Base-by-base conservation (phyloP, 495 filamentous ascomycete genomes). In the Penicillium ochrochloron region DNA sequence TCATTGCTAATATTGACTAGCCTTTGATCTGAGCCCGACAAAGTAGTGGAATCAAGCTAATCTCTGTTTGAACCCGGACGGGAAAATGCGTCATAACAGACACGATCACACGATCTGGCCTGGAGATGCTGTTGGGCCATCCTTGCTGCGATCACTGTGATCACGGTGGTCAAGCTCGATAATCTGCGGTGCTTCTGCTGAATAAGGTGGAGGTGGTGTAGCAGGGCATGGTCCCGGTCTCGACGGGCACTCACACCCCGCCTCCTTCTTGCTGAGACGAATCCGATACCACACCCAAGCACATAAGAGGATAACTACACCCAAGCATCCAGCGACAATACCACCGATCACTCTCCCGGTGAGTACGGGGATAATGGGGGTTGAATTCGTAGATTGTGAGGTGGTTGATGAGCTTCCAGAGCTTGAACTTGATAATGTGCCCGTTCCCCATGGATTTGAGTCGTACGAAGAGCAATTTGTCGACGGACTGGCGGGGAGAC, bases 131-230 rank as follows among this genome's bases (percentile, higher is more conserved):
- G 25, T n/a, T 39, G 54, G 21, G 8, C 25, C 51, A 27, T 62
- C 51, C 37, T 55, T 62, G 27, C 29, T 25, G 53, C 19, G 17
- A 34, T n/a, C 25, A 27, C 25, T 27, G 25, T 4, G 25, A 27
- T 27, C 25, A 27, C 25, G 25, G 25, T 27, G 25, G 4, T 27
- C n/a, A 10, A 56, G 8, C 17, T 19, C 17, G 2, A 31, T 14
- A 3, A 56, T 7, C n/a, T 33, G 31, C 5, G 31, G 27, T 35
- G 31, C 31, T n/a, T 54, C 27, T 6, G 48, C 50, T 9, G 60
- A 55, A 55, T 62, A 62, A 2, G 60, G 60, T 23, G 60, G 60
- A 29, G 50, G 50, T 31, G 50, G 60, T 46, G 60, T 39, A 23
- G 23, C 21, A 14, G 7, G 15, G 11, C 50, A 31, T 14, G 1